A percentile compares a stretch with the other conserved stretches of the same genome.
phyloP scores from a whole-genome alignment of 2,329 filamentous ascomycete genomes.

The Aspergillus jensenii region DNA sequence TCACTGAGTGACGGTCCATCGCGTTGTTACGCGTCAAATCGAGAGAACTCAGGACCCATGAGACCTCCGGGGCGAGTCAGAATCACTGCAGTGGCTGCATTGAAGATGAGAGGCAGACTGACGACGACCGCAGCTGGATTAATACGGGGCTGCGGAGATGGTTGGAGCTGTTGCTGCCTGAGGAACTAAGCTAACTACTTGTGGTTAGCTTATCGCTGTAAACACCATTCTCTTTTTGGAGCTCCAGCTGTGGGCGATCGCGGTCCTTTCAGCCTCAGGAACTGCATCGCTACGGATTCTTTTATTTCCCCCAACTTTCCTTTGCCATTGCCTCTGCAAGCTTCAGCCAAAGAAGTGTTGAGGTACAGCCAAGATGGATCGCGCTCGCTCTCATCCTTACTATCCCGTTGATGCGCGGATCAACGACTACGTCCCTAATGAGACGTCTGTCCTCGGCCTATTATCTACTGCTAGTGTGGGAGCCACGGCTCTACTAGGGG shows the following conservation, averaged over 20 bases:
- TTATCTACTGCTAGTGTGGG: conserved; percentile 60
- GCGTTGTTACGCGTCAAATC: conserved; percentile 10
- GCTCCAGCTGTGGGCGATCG: not conserved
- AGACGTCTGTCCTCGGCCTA: conserved; percentile 58
- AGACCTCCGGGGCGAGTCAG: conserved; percentile 8
- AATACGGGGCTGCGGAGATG: conserved; percentile 9
- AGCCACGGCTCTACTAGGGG: conserved; percentile 57
- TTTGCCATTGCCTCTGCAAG: not conserved
- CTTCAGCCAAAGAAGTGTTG: not conserved
- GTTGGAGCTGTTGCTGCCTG: conserved; percentile 9
- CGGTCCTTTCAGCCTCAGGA: not conserved
- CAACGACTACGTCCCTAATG: conserved; percentile 65
- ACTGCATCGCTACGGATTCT: not conserved
- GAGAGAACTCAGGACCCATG: conserved; percentile 23
- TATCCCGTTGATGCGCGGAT: conserved; percentile 67
- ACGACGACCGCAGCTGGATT: not conserved
- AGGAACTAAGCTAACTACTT: conserved; percentile 1
- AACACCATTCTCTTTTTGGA: not conserved
- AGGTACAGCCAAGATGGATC: not conserved
- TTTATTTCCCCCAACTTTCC: not conserved
- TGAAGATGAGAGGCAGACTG: conserved; percentile 1
- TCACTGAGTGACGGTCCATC: conserved; percentile 32
- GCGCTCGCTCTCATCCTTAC: conserved; percentile 60
- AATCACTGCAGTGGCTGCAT: conserved; percentile 14
- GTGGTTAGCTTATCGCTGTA: not conserved